Evolutionary conservation across 2,329 filamentous ascomycete species (phyloP).

Genomic region (Penicillium italicum): DNA sequence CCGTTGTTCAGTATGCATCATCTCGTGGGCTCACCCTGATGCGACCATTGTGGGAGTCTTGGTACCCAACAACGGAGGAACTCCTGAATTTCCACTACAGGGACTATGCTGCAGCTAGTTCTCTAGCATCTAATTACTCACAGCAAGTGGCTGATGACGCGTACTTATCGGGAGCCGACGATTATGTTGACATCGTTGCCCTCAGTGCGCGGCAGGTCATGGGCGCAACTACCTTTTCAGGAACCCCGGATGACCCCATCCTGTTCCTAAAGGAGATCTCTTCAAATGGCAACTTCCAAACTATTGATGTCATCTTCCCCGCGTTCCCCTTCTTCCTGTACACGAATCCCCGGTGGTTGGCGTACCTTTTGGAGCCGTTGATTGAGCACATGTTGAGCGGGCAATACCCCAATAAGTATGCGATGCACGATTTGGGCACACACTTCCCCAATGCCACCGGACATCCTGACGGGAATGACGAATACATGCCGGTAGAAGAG

Average conservation of each 20-base stretch:
- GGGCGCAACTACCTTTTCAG: slow-evolving; percentile 71
- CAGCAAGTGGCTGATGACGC: slow-evolving; percentile 67
- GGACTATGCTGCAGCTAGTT: slow-evolving; percentile 63
- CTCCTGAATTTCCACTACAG: slow-evolving; percentile 72
- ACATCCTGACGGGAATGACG: slow-evolving; percentile 52
- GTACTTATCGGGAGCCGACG: slow-evolving; percentile 66
- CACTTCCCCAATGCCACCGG: slow-evolving; percentile 56
- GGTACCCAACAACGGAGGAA: slow-evolving; percentile 61
- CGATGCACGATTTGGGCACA: slow-evolving; percentile 53
- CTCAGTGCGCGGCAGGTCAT: slow-evolving; percentile 76
- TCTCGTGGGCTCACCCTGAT: slow-evolving; percentile 72
- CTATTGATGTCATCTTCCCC: slow-evolving; percentile 83
- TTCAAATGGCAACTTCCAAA: slow-evolving; percentile 80
- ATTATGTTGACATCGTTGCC: slow-evolving; percentile 73
- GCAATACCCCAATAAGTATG: slow-evolving; percentile 69
- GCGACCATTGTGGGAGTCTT: slow-evolving; percentile 75
- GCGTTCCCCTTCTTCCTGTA: slow-evolving; percentile 84
- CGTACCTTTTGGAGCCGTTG: slow-evolving; percentile 73
- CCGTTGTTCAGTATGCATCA: slow-evolving; percentile 74
- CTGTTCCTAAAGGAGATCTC: slow-evolving; percentile 84
- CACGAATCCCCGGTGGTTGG: slow-evolving; percentile 76
- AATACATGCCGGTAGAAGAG: slow-evolving; percentile 58
- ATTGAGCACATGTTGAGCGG: slow-evolving; percentile 78
- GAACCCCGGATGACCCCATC: slow-evolving; percentile 66
- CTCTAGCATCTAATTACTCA: slow-evolving; percentile 70